Evolutionary conservation across 2,329 filamentous ascomycete genomes (phyloP).

Genomic region (Arthrobotrys sphaeroides): DNA sequence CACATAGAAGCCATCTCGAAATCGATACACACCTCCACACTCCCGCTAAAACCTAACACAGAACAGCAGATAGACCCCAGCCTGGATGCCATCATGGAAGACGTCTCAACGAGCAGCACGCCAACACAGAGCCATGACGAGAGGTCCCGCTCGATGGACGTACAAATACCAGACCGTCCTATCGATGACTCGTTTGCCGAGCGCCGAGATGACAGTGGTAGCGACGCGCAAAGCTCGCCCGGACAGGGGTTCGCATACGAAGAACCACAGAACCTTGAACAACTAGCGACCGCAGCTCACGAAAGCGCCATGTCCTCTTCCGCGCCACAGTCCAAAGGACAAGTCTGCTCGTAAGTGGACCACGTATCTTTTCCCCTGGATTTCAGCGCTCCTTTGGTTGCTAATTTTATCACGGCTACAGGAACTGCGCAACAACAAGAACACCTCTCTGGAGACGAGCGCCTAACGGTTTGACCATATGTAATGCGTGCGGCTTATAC

Average conservation of each 20-base stretch:
- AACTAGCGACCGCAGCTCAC: slow-evolving; percentile 46
- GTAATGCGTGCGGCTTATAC: slow-evolving; percentile 96
- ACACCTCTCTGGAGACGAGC: slow-evolving; percentile 95
- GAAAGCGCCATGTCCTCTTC: slow-evolving; percentile 45
- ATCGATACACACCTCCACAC: slow-evolving; percentile 18
- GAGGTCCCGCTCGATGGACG: slow-evolving; percentile 25
- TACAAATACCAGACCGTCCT: slow-evolving; percentile 37
- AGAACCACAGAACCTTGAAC: slow-evolving; percentile 47
- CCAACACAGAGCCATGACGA: slow-evolving; percentile 15
- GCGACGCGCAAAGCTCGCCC: slow-evolving; percentile 42
- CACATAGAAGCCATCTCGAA: slow-evolving; percentile 36
- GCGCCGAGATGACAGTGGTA: slow-evolving; percentile 44
- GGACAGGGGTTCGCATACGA: slow-evolving; percentile 44
- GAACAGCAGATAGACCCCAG: slow-evolving; percentile 41
- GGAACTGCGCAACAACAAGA: slow-evolving; percentile 92
- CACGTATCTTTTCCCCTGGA: background rate
- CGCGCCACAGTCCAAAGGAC: slow-evolving; percentile 46
- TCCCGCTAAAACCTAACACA: background rate
- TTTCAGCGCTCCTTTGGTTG: background rate
- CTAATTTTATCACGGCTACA: slow-evolving; percentile 61
- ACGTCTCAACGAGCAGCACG: slow-evolving; percentile 13
- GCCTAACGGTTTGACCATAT: slow-evolving; percentile 91
- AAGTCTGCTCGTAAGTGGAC: slow-evolving; percentile 51
- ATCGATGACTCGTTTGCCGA: slow-evolving; percentile 44
- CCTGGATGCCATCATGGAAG: slow-evolving; percentile 46